Evolutionary conservation across 257 asterid species (phyloP).

Genomic region (Lavandula angustifolia): DNA sequence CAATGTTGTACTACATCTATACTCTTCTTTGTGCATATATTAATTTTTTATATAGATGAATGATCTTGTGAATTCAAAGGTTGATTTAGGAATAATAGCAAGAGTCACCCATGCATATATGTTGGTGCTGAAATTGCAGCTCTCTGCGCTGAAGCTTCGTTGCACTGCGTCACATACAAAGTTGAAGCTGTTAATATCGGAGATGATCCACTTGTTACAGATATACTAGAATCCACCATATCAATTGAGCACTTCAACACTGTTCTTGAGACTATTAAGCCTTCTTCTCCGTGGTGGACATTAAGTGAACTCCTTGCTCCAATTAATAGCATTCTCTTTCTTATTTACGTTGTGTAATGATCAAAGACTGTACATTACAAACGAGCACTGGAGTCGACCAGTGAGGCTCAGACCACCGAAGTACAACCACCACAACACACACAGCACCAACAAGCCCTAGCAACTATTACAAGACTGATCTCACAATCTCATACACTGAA

Average conservation of each 20-base stretch:
- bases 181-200: slow-evolving; percentile 65
- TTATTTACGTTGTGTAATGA: no score
- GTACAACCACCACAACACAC: no score
- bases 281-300: slow-evolving; percentile 63
- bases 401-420: no score
- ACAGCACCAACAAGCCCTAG: no score
- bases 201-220: slow-evolving; percentile 63
- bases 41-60: not conserved
- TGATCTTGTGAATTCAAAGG: slow-evolving; percentile 35
- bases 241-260: slow-evolving; percentile 64
- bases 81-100: slow-evolving; percentile 52
- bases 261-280: slow-evolving; percentile 70
- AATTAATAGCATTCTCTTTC: not conserved
- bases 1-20: slow-evolving; percentile 39
- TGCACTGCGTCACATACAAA: slow-evolving; percentile 65
- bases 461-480: no score
- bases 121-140: slow-evolving; percentile 76
- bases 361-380: no score
- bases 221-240: slow-evolving; percentile 60
- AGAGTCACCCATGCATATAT: slow-evolving; percentile 61
- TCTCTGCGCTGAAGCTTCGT: slow-evolving; percentile 70
- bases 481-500: no score
- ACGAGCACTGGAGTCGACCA: no score
- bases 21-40: not conserved
- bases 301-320: slow-evolving; percentile 39